Evolutionary conservation across 352 stramenopile genomes (phyloP).

Genomic region (Phytophthora megakarya): DNA sequence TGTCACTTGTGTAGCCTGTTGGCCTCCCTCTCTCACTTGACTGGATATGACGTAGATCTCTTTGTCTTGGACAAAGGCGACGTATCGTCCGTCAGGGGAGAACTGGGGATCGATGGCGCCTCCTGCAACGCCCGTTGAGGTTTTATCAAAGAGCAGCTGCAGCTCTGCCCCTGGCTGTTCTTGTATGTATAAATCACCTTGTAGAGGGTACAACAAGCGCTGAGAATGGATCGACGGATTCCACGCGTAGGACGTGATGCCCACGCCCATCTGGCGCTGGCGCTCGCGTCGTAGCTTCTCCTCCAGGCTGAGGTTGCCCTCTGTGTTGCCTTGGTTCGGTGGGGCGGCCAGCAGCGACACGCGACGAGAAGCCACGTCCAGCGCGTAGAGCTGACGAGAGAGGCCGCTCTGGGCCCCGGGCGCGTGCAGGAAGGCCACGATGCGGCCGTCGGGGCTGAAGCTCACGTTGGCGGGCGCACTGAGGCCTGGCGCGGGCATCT

Average conservation of each 20-base stretch:
- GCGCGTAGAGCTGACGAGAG: slow-evolving; percentile 83
- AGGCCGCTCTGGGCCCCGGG: slow-evolving; percentile 77
- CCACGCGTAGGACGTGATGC: slow-evolving; percentile 93
- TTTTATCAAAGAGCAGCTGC: slow-evolving; percentile 89
- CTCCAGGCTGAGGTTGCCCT: slow-evolving; percentile 86
- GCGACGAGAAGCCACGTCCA: slow-evolving; percentile 64
- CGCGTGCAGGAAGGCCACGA: slow-evolving; percentile 89
- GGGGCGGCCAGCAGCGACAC: slow-evolving; percentile 70
- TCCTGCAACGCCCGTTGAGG: slow-evolving; percentile 62
- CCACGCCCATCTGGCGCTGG: slow-evolving; percentile 90
- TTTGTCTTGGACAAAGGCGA: slow-evolving; percentile 94
- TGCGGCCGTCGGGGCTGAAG: slow-evolving; percentile 84
- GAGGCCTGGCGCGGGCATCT: slow-evolving; percentile 85
- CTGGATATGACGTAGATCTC: slow-evolving; percentile 93
- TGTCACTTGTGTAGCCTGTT: slow-evolving; percentile 72
- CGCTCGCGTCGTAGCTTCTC: slow-evolving; percentile 92
- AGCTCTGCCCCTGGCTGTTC: slow-evolving; percentile 75
- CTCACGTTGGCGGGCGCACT: slow-evolving; percentile 77
- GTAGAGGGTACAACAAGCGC: slow-evolving; percentile 89
- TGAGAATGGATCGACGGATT: slow-evolving; percentile 58
- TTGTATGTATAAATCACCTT: slow-evolving; percentile 95
- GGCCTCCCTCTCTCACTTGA: slow-evolving; percentile 37
- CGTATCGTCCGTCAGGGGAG: slow-evolving; percentile 90
- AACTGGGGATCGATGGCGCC: slow-evolving; percentile 94
- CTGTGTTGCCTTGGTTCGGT: slow-evolving; percentile 81